Evolutionary conservation across 306 rosid genomes (phyloP).

Genomic region (Malus sylvestris): DNA sequence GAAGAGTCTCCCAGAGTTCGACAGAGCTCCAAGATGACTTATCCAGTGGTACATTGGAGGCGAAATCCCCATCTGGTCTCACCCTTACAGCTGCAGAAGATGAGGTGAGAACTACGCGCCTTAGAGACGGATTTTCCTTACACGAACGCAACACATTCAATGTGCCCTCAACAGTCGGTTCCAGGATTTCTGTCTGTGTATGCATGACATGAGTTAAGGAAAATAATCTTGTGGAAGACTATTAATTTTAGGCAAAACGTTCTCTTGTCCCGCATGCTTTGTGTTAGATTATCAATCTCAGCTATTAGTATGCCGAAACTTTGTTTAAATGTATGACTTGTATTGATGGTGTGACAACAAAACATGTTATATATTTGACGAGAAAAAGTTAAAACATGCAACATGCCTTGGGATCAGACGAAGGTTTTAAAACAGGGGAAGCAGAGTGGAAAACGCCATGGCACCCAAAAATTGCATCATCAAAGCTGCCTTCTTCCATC

Average conservation of each 20-base stretch:
- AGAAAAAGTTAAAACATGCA: neutral
- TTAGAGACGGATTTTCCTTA: slow-evolving; percentile 41
- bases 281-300: neutral
- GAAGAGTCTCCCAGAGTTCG: slow-evolving; percentile 43
- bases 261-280: neutral
- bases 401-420: slow-evolving; percentile 64
- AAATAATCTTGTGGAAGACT: neutral
- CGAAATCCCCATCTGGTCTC: slow-evolving; percentile 39
- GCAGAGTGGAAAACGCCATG: slow-evolving; percentile 85
- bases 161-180: slow-evolving; percentile 69
- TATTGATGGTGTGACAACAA: neutral
- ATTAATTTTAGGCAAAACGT: neutral
- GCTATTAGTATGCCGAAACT: neutral
- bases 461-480: slow-evolving; percentile 69
- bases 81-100: slow-evolving; percentile 69
- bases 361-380: neutral
- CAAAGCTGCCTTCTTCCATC: slow-evolving; percentile 71
- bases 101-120: slow-evolving; percentile 73
- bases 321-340: neutral
- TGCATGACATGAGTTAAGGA: neutral
- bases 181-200: slow-evolving; percentile 52
- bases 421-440: slow-evolving; percentile 63
- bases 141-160: slow-evolving; percentile 75
- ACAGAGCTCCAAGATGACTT: slow-evolving; percentile 74
- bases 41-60: slow-evolving; percentile 50